phyloP scores from a whole-genome alignment of 345 rosid species.

The Gossypium arboreum region DNA sequence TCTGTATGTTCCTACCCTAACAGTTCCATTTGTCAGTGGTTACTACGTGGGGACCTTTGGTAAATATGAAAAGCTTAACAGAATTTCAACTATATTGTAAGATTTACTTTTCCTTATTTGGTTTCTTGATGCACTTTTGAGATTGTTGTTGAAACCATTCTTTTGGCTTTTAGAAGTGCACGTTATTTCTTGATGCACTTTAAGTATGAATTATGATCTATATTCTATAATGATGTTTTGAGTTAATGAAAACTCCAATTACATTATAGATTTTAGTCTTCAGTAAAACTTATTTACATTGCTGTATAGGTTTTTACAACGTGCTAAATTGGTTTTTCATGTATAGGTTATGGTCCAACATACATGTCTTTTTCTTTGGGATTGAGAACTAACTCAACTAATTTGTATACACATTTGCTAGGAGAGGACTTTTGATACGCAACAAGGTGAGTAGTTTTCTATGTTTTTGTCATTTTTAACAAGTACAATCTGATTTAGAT shows the following conservation, averaged over 20 bases:
- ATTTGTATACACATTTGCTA: not conserved
- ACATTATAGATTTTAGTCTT: not conserved
- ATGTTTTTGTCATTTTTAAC: not conserved
- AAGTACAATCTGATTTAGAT: not conserved
- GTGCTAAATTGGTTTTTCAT: not conserved
- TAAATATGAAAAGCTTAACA: constrained; percentile 3
- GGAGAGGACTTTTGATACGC: not conserved
- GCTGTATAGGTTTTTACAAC: not conserved
- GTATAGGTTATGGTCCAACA: constrained; percentile 15
- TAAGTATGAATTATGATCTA: not conserved
- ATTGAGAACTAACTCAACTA: not conserved
- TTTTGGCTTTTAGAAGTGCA: not conserved
- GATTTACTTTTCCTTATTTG: constrained; percentile 4
- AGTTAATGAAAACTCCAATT: not conserved
- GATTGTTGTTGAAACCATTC: not conserved
- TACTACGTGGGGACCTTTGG: not conserved
- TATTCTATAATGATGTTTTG: not conserved
- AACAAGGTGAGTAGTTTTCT: constrained; percentile 18
- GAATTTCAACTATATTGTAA: constrained; percentile 18
- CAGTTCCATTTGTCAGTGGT: constrained; percentile 5
- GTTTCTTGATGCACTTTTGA: not conserved
- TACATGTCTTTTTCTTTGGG: not conserved
- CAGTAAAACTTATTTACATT: not conserved
- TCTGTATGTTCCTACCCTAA: constrained; percentile 7
- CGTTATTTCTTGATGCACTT: constrained; percentile 1